These are phyloP conservation scores for Leccinum ponderosum DNA, from an alignment of 1,284 basidiomycete species.

Conservation along the genomic window DNA sequence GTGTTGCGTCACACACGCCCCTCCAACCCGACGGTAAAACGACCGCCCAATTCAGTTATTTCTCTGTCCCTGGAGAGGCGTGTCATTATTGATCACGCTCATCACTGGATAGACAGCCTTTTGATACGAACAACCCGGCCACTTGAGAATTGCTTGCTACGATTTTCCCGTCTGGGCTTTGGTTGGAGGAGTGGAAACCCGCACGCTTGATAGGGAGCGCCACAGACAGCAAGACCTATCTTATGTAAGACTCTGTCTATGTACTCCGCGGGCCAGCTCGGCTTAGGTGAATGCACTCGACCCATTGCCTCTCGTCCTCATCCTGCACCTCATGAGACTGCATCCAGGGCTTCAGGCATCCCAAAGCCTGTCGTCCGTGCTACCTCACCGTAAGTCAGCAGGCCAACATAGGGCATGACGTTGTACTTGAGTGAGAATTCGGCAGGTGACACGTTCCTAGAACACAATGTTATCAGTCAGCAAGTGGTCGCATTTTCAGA, in stretches of 20 bases:
- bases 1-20: conserved; percentile 1
- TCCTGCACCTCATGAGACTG: conserved; percentile 25
- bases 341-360: conserved; percentile 47
- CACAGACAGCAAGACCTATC: conserved; percentile 13
- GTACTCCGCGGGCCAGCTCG: conserved; percentile 18
- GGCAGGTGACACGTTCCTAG: conserved; percentile 63
- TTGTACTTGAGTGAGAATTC: conserved; percentile 85
- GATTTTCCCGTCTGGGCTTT: conserved; percentile 5
- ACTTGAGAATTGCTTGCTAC: neutral
- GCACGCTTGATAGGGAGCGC: conserved; percentile 14
- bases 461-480: conserved; percentile 20
- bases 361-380: conserved; percentile 59
- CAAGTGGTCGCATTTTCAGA: conserved; percentile 8
- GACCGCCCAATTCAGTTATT: conserved; percentile 11
- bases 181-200: conserved; percentile 1
- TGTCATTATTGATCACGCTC: neutral
- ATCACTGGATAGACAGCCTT: conserved; percentile 26
- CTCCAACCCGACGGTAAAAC: neutral
- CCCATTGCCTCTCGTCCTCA: conserved; percentile 1
- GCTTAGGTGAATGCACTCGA: conserved; percentile 16
- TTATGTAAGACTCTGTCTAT: conserved; percentile 21
- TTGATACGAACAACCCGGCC: conserved; percentile 11
- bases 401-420: conserved; percentile 86
- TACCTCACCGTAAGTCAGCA: conserved; percentile 75
- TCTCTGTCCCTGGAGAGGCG: conserved; percentile 7